phyloP scores from a whole-genome alignment of 2,329 filamentous ascomycete genomes.

The Domatiomyces globalis region DNA sequence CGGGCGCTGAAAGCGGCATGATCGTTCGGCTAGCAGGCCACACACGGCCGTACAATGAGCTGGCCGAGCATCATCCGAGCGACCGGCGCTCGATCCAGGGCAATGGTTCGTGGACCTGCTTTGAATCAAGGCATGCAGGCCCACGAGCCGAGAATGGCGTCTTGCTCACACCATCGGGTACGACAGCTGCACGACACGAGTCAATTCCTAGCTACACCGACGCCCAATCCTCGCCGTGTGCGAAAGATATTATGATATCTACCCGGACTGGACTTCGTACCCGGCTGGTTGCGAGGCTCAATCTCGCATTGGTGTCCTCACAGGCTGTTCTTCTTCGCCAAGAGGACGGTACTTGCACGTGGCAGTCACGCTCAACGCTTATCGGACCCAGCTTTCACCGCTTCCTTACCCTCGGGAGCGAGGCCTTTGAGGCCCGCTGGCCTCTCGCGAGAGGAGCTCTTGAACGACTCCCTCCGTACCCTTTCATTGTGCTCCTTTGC shows the following conservation, averaged over 20 bases:
- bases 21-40: background rate
- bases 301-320: too few species aligned
- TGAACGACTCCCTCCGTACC: conserved; percentile 17
- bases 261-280: too few species aligned
- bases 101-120: background rate
- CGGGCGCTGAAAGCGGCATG: background rate
- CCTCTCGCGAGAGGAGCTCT: conserved; percentile 14
- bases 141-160: background rate
- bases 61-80: too few species aligned
- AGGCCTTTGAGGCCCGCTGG: conserved; percentile 26
- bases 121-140: too few species aligned
- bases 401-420: conserved; percentile 41
- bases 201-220: too few species aligned
- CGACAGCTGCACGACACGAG: too few species aligned
- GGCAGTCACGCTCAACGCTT: background rate
- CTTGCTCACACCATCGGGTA: background rate
- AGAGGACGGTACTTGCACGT: too few species aligned
- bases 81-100: background rate
- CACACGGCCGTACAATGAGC: too few species aligned
- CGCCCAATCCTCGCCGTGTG: too few species aligned
- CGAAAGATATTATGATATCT: too few species aligned
- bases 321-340: too few species aligned
- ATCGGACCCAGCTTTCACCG: conserved; percentile 3
- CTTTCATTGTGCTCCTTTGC: conserved; percentile 22
- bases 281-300: too few species aligned